phyloP scores from a whole-genome alignment of 352 stramenopile genomes.

The Globisporangium radiosum region DNA sequence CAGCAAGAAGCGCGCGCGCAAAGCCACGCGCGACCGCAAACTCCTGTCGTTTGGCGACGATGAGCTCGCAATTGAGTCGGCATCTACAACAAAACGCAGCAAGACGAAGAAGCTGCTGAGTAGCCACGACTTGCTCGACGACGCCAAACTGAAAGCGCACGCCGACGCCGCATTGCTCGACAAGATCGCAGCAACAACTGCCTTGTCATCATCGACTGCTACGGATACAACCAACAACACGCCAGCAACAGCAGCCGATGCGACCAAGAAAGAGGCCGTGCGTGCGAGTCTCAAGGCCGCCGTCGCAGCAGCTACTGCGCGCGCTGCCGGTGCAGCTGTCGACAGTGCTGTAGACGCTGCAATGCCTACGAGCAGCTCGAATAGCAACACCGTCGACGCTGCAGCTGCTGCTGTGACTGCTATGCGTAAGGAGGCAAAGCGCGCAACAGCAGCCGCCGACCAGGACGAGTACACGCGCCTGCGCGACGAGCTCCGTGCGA shows the following conservation, averaged over 20 bases:
- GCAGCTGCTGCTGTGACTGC: not conserved
- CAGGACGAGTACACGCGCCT: constrained; percentile 63
- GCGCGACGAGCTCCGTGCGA: constrained; percentile 56
- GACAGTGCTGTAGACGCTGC: not conserved
- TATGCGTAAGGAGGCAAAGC: constrained; percentile 3
- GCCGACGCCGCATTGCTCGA: constrained; percentile 53
- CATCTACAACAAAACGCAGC: constrained; percentile 48
- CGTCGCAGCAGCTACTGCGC: constrained; percentile 1
- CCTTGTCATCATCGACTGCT: not conserved
- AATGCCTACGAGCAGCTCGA: not conserved
- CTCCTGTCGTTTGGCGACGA: constrained; percentile 95
- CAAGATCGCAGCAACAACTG: constrained; percentile 31
- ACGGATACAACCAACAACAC: not conserved
- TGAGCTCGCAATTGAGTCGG: constrained; percentile 38
- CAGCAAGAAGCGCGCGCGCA: constrained; percentile 82
- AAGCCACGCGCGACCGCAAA: constrained; percentile 91
- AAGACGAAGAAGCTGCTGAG: constrained; percentile 65
- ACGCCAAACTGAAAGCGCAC: constrained; percentile 54
- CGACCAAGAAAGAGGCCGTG: constrained; percentile 21
- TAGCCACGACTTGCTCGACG: constrained; percentile 61
- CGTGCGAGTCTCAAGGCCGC: constrained; percentile 15
- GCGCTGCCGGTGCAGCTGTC: not conserved
- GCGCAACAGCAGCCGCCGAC: constrained; percentile 19
- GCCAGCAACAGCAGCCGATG: not conserved
- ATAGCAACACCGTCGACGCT: not conserved